These are phyloP conservation scores for Claviceps spartinae DNA, from an alignment of 2,329 filamentous ascomycete genomes.

Conservation along the genomic window DNA sequence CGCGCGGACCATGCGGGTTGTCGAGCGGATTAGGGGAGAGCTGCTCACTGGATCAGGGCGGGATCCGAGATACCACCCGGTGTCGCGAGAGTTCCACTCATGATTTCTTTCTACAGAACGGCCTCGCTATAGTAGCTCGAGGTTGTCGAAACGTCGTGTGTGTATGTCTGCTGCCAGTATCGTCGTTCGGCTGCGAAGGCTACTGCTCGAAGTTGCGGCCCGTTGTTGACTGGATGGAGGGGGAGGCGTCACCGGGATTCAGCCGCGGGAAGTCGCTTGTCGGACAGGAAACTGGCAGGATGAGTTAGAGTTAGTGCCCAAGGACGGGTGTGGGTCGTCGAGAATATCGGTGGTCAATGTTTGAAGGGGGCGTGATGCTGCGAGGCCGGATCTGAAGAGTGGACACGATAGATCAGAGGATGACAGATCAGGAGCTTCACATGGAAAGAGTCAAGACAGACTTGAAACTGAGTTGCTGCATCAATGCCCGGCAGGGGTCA, in stretches of 20 bases:
- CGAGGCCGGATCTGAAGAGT: slow-evolving; percentile 4
- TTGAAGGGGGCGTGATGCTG: neutral
- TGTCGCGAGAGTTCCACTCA: slow-evolving; percentile 25
- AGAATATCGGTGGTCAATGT: neutral
- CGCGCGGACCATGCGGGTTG: neutral
- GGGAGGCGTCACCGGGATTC: slow-evolving; percentile 3
- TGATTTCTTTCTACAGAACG: slow-evolving; percentile 11
- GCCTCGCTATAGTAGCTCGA: neutral
- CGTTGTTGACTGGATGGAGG: slow-evolving; percentile 1
- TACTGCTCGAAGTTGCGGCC: slow-evolving; percentile 1
- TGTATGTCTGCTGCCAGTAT: neutral
- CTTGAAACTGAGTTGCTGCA: slow-evolving; percentile 5
- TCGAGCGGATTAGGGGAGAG: slow-evolving; percentile 2
- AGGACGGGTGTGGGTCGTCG: neutral
- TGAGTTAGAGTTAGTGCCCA: neutral
- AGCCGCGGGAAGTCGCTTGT: neutral
- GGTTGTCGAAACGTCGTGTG: neutral
- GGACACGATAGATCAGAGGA: slow-evolving; percentile 11
- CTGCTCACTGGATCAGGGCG: slow-evolving; percentile 47
- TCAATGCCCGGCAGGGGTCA: slow-evolving; percentile 9
- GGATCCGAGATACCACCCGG: slow-evolving; percentile 52
- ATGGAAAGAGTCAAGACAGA: slow-evolving; percentile 9
- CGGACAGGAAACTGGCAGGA: neutral
- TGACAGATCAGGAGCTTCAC: slow-evolving; percentile 17
- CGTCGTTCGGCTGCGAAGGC: neutral